Evolutionary conservation across 1,284 basidiomycete genomes (phyloP), one percentile per base, ranked within the genome.

Genomic region (Takashimella tepidaria): DNA sequence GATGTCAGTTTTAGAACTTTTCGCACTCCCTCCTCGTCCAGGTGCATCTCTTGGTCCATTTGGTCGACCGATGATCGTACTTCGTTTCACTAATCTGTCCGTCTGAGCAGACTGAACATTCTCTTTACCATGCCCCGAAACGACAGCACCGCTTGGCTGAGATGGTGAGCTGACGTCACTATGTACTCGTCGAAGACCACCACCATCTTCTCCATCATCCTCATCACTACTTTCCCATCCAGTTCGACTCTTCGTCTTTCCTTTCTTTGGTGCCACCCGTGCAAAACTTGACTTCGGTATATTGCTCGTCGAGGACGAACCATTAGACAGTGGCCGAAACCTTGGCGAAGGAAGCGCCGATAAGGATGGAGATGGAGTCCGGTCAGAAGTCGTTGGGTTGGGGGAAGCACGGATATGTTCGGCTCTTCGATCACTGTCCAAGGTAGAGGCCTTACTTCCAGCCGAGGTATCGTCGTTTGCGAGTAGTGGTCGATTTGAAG

Each of bases 181-280:
- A n/a, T n/a, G n/a, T n/a, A 8, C 31, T 37, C 16, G 8, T 16
- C 31, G 31, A 37, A 8, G 31, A 16, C 31, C 31, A 8, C 10
- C 31, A 8, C 10, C 31, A 8, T 16, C 31, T 16, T 37, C 40
- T 8, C 49, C 53, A 12, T 57, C 53, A n/a, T 60, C 59, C 10
- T 56, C 55, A 19, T 62, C 60, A 44, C 54, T 56, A 26, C 51
- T 58, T 26, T 47, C 56, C 60, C 60, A 62, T 3, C 58, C 56
- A 25, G 20, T 22, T 3, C 25, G 37, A 0, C 21, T 37, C 11
- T 50, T 42, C 23, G 51, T 51, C 23, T 53, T 50, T 12, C 37
- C 54, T 3, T 47, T 26, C 42, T 48, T 45, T 25, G 44, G 47
- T 6, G 24, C 45, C 11, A 47, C 41, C 12, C 60, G 55, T 2